Conservation (phyloP, 768 basidiomycete genomes). For the Xerocomellus chrysenteron region DNA sequence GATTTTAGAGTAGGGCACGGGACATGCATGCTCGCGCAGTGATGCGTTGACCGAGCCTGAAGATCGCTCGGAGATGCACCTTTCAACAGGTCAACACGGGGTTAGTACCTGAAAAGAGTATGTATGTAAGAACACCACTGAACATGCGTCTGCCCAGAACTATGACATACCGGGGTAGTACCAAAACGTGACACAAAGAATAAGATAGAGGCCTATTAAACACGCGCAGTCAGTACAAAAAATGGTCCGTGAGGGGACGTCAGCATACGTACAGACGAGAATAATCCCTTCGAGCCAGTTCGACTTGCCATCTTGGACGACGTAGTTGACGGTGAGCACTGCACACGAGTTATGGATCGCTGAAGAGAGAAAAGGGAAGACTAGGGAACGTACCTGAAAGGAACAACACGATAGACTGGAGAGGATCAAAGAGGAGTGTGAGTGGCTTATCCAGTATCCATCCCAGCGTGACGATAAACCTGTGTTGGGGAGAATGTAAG, state of each 20-base stretch:
- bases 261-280: conserved; percentile 52
- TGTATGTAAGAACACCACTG: conserved; percentile 1
- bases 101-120: background rate
- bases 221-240: background rate
- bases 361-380: background rate
- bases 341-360: background rate
- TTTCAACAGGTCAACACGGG: background rate
- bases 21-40: background rate
- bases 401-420: conserved; percentile 52
- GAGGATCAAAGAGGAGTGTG: conserved; percentile 83
- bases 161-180: conserved; percentile 45
- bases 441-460: conserved; percentile 81
- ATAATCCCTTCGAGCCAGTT: conserved; percentile 91
- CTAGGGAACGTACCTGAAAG: conserved; percentile 23
- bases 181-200: conserved; percentile 55
- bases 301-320: conserved; percentile 81
- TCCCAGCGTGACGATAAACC: conserved; percentile 70
- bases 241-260: background rate
- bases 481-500: conserved; percentile 29
- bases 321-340: conserved; percentile 85
- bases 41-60: background rate
- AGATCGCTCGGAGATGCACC: background rate
- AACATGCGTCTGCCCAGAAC: no score
- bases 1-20: background rate
- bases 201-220: conserved; percentile 48